Evolutionary conservation across 306 rosid genomes (phyloP), one percentile per base, ranked within the genome.

Genomic region (Gastrolobium villosum): DNA sequence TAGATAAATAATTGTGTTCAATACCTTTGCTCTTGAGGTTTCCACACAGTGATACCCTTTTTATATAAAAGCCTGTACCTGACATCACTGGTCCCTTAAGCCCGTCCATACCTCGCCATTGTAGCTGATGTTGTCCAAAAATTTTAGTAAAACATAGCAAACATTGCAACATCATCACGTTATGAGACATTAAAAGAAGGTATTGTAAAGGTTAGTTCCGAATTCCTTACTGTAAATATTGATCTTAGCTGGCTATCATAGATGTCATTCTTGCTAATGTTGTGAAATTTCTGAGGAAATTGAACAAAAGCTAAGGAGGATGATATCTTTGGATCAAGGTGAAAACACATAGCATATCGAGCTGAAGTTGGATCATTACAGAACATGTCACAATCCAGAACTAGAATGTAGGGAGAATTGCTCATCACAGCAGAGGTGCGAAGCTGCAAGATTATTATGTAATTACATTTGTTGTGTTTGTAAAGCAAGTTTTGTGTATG

Each of bases 361-460:
- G 86, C 92, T 34, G 92, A 91, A 61, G 83, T 84, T 55, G 97
- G 90, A 54, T 87, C 92, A 10, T 87, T 88, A 76, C 92, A 91
- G 54, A 83, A 64, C 98, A 91, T 93, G 88, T 93, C 97, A 73
- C 97, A 91, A 40, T 93, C 98, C 6, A 91, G 71, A 13, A 82
- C 87, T 15, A 93, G 77, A 43, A 91, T 76, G 87, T 81, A 87
- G 0, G 95, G 95, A 26, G 91, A 84, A 67, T 93, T 91, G 57
- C 95, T 93, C 43, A 90, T 83, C 82, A 90, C 83, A 3, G 90
- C 79, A 0, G 97, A 93, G 15, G 87, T 90, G 4, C 97, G 84
- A 48, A 79, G 88, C 97, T 91, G 87, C 74, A 81, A 81, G 68
- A 54, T 68, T 41, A 5, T 60, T 30, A 35, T 43, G 48, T 15